Percentiles rank a stretch among this genome's conserved stretches.
Evolutionary conservation across 78 protist genomes (phyloP).

Genomic region (Dictyostelium brefeldianum): DNA sequence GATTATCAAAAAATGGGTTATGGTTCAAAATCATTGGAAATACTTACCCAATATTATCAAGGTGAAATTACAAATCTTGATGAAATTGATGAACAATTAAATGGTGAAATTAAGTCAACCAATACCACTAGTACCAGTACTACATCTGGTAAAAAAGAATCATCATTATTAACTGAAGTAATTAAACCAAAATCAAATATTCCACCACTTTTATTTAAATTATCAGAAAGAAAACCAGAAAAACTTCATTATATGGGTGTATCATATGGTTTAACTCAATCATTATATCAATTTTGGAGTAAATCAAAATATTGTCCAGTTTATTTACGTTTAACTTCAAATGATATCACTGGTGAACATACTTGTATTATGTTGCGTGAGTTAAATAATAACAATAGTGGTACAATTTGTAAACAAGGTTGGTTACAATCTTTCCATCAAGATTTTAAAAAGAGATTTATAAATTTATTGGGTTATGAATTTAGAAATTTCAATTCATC

Average conservation of each 20-base stretch:
- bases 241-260: slow-evolving; percentile 97
- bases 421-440: slow-evolving; percentile 63
- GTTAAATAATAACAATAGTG: neutral
- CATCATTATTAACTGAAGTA: slow-evolving; percentile 34
- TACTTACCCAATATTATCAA: slow-evolving; percentile 89
- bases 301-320: slow-evolving; percentile 75
- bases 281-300: slow-evolving; percentile 95
- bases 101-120: neutral
- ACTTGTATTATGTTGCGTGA: slow-evolving; percentile 95
- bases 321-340: slow-evolving; percentile 92
- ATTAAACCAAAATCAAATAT: slow-evolving; percentile 80
- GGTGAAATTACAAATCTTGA: slow-evolving; percentile 79
- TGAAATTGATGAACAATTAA: neutral
- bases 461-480: slow-evolving; percentile 39
- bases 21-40: slow-evolving; percentile 95
- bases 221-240: slow-evolving; percentile 90
- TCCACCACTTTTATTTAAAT: slow-evolving; percentile 92
- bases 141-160: neutral
- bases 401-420: slow-evolving; percentile 30
- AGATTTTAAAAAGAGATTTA: slow-evolving; percentile 54
- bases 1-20: slow-evolving; percentile 96
- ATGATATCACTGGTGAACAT: slow-evolving; percentile 99
- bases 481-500: slow-evolving; percentile 46
- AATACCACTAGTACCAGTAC: slow-evolving; percentile 21
- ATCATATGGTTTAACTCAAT: slow-evolving; percentile 92